Base-by-base conservation (phyloP, 2,329 filamentous ascomycete species). In the Cyanodermella asteris region DNA sequence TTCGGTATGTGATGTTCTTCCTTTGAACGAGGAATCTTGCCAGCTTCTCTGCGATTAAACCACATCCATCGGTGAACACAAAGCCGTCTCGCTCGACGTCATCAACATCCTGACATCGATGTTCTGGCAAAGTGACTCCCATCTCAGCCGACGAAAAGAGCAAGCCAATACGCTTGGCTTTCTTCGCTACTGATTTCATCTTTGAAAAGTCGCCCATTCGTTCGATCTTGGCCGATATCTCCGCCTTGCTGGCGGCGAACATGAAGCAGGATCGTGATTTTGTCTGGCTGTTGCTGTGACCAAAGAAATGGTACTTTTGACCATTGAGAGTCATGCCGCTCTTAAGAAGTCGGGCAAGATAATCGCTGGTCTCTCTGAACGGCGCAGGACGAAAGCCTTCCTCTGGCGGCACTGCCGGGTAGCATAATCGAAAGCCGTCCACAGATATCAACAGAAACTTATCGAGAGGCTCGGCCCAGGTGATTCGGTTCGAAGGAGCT, bases 31-130 rank as follows among this genome's bases (percentile, higher is more conserved):
- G 30, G 6, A 44, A 34, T 14, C 32, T 34, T 7, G 47, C 48
- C 7, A 53, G 32, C 6, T 36, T 26, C 1, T 35, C 33, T 0
- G 45, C 42, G 22, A 53, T 46, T 4, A 51, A 29, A 2, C 51
- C 50, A 27, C 51, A 54, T 5, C 49, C 49, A 27, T 55, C 49
- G 9, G 51, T 54, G 26, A 51, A 54, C 23, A 43, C 40, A 29
- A 49, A 53, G 21, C 49, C 47, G 13, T 22, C 38, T 59, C 30
- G 56, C 58, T 33, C 44, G 54, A 25, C 59, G 57, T n/a, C 53
- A 47, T 28, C 47, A 44, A 31, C 36, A 42, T 32, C 31, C 39
- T 35, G 36, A 43, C 43, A 47, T 5, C 42, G 43, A n/a, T 40
- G 37, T 3, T 46, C 41, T n/a, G 37, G 24, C 6, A 53, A 36